Conservation (phyloP, 1,139 yeast species). For the Spathaspora jeffriesii region DNA sequence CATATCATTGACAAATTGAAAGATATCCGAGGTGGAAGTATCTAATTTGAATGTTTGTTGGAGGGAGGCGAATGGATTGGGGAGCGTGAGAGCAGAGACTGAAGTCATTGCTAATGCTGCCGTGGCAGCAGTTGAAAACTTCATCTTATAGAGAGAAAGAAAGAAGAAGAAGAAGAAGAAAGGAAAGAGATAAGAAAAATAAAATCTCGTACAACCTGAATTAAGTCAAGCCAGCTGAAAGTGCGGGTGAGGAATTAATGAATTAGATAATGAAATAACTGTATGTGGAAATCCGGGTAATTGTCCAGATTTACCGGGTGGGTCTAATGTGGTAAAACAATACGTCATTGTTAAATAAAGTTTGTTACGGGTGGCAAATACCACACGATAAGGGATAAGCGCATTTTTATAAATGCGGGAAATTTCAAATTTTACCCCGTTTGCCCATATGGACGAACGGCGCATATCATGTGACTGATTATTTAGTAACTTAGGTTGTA, state of each 20-base stretch:
- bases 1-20: conserved; percentile 22
- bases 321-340: too few relatives aligned
- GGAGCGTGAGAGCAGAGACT: conserved; percentile 32
- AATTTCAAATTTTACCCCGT: background rate
- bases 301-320: too few relatives aligned
- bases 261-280: background rate
- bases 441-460: conserved; percentile 1
- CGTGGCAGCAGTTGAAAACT: conserved; percentile 22
- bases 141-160: conserved; percentile 20
- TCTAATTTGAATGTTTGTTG: conserved; percentile 31
- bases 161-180: conserved; percentile 1
- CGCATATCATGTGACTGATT: background rate
- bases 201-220: background rate
- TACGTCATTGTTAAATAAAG: background rate
- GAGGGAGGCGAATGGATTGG: conserved; percentile 24
- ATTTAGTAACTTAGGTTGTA: too few relatives aligned
- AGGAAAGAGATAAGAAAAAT: conserved; percentile 1
- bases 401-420: background rate
- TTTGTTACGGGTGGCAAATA: background rate
- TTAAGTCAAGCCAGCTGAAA: background rate
- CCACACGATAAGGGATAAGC: background rate
- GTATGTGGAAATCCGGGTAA: background rate
- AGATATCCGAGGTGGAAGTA: conserved; percentile 11
- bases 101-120: conserved; percentile 23
- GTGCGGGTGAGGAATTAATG: conserved; percentile 1